Percentiles rank a stretch among this genome's conserved stretches.
phyloP scores from a whole-genome alignment of 495 filamentous ascomycete species.

The Daldinia childiae region DNA sequence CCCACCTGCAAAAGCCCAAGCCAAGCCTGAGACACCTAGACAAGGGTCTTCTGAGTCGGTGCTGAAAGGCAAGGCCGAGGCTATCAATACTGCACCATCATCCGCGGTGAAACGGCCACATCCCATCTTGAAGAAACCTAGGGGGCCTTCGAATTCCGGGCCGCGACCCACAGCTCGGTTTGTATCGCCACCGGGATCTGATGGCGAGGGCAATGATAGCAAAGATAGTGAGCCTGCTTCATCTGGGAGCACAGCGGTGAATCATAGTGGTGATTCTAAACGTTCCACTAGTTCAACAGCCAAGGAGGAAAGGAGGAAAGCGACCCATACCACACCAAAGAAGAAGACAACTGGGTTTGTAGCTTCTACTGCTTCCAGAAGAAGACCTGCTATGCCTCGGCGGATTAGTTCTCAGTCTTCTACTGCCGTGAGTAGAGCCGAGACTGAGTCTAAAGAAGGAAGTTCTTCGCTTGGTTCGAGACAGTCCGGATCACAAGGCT shows the following conservation, averaged over 20 bases:
- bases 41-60: constrained; percentile 25
- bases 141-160: constrained; percentile 60
- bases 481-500: constrained; percentile 36
- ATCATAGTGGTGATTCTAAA: constrained; percentile 35
- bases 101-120: constrained; percentile 47
- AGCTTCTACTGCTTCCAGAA: constrained; percentile 48
- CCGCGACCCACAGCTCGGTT: constrained; percentile 62
- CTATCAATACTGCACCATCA: constrained; percentile 29
- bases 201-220: constrained; percentile 46
- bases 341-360: constrained; percentile 49
- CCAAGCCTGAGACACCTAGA: constrained; percentile 20
- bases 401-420: constrained; percentile 57
- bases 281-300: constrained; percentile 38
- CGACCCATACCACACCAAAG: constrained; percentile 37
- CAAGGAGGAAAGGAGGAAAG: constrained; percentile 43
- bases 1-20: constrained; percentile 19
- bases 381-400: constrained; percentile 51
- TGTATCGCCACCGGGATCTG: constrained; percentile 56
- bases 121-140: constrained; percentile 63
- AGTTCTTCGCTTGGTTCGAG: constrained; percentile 32
- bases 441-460: constrained; percentile 39
- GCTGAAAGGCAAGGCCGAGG: constrained; percentile 25
- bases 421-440: constrained; percentile 34
- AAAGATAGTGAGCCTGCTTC: constrained; percentile 36
- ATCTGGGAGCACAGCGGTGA: constrained; percentile 41